Percentiles rank a stretch among this genome's conserved stretches.
Conservation (phyloP, 805 yeast genomes). For the Spathaspora passalidarum region DNA sequence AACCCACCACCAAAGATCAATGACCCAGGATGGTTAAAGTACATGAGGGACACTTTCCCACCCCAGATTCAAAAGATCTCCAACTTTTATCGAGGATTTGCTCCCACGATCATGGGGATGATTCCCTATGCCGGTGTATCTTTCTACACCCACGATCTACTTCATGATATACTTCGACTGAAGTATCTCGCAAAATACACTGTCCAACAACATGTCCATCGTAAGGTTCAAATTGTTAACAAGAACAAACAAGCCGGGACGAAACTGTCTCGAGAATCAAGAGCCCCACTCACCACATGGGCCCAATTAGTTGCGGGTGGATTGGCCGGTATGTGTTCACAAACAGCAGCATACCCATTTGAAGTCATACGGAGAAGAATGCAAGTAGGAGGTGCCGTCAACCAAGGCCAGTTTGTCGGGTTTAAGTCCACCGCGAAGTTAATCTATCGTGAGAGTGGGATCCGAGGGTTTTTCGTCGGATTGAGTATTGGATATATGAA, state of each 20-base stretch:
- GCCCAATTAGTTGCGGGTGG: slow-evolving; percentile 96
- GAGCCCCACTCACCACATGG: slow-evolving; percentile 78
- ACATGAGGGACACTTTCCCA: slow-evolving; percentile 32
- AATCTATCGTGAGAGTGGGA: slow-evolving; percentile 72
- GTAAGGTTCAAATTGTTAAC: slow-evolving; percentile 6
- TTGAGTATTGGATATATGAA: slow-evolving; percentile 92
- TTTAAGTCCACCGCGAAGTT: slow-evolving; percentile 52
- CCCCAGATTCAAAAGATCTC: slow-evolving; percentile 34
- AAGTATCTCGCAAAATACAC: slow-evolving; percentile 52
- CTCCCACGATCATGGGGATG: slow-evolving; percentile 93
- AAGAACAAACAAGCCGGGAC: slow-evolving; percentile 9
- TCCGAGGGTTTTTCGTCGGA: slow-evolving; percentile 90
- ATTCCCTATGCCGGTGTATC: slow-evolving; percentile 98
- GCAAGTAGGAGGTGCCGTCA: slow-evolving; percentile 87
- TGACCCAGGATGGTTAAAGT: slow-evolving; percentile 38
- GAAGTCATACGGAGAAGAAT: slow-evolving; percentile 92
- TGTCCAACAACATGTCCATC: slow-evolving; percentile 48
- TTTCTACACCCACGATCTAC: slow-evolving; percentile 86
- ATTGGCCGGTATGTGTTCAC: slow-evolving; percentile 90
- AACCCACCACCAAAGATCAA: slow-evolving; percentile 30
- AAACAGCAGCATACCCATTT: slow-evolving; percentile 94
- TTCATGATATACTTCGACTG: slow-evolving; percentile 84
- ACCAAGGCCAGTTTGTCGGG: slow-evolving; percentile 55
- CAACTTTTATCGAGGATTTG: slow-evolving; percentile 91
- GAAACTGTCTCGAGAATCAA: slow-evolving; percentile 36